Percentiles rank a stretch among this genome's conserved stretches.
Evolutionary conservation across 805 yeast genomes (phyloP).

Genomic region (Kockiozyma suomiensis): DNA sequence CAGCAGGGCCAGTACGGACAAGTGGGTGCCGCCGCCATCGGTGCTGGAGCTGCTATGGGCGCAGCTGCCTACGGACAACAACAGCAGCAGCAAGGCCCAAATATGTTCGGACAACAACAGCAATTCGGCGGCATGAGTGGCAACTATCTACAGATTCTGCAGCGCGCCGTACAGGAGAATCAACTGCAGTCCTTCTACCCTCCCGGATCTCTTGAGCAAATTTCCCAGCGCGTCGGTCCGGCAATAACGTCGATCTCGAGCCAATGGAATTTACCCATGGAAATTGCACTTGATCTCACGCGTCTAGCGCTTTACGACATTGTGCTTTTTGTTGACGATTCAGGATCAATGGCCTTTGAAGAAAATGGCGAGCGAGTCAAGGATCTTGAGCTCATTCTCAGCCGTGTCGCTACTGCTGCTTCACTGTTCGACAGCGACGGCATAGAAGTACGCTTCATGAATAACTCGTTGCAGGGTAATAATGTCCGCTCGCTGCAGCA

Average conservation of each 20-base stretch:
- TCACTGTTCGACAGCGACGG: slow-evolving; percentile 41
- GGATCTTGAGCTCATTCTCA: slow-evolving; percentile 39
- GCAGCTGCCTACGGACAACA: slow-evolving; percentile 7
- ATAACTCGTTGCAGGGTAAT: slow-evolving; percentile 36
- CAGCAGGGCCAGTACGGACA: not conserved
- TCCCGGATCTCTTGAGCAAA: slow-evolving; percentile 38
- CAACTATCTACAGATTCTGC: slow-evolving; percentile 33
- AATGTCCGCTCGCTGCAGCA: slow-evolving; percentile 36
- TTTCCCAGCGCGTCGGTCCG: slow-evolving; percentile 35
- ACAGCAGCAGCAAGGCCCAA: not conserved
- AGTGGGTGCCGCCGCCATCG: not conserved
- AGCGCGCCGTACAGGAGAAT: slow-evolving; percentile 38
- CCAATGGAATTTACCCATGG: slow-evolving; percentile 39
- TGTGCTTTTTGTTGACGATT: slow-evolving; percentile 41
- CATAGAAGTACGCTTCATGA: slow-evolving; percentile 41
- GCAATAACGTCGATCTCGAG: slow-evolving; percentile 33
- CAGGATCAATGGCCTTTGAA: slow-evolving; percentile 43
- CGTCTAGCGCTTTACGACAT: slow-evolving; percentile 41
- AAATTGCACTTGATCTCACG: slow-evolving; percentile 39
- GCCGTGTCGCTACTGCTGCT: slow-evolving; percentile 38
- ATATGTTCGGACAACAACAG: slow-evolving; percentile 13
- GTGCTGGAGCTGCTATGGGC: not conserved
- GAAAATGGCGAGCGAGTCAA: slow-evolving; percentile 42
- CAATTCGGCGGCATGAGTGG: not conserved
- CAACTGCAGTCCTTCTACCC: slow-evolving; percentile 38